A percentile compares a stretch with the other conserved stretches of the same genome.
Evolutionary conservation across 1,284 basidiomycete species (phyloP).

Genomic region (Sanghuangporus weigelae): DNA sequence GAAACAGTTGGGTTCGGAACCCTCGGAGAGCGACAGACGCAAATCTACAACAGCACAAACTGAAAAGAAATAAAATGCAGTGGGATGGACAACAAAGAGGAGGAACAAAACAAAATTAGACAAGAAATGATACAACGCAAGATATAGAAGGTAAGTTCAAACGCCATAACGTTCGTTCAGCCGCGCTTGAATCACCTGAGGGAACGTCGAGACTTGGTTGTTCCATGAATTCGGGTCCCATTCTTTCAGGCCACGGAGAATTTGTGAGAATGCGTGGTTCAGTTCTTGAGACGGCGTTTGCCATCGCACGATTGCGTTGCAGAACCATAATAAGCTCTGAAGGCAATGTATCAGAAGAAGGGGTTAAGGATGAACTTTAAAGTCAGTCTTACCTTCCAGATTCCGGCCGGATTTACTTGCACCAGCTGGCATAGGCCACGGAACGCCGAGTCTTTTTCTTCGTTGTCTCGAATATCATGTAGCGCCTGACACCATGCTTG

Average conservation of each 20-base stretch:
- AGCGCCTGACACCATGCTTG: slow-evolving; percentile 96
- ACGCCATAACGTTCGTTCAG: slow-evolving; percentile 74
- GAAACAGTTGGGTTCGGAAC: background rate
- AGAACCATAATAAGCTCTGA: slow-evolving; percentile 90
- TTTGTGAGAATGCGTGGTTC: slow-evolving; percentile 85
- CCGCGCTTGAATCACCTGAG: slow-evolving; percentile 73
- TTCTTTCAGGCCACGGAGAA: slow-evolving; percentile 80
- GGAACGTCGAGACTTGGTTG: slow-evolving; percentile 71
- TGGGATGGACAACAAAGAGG: background rate
- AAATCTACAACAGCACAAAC: background rate
- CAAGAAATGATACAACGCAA: background rate
- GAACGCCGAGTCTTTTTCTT: slow-evolving; percentile 99
- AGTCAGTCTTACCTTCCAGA: slow-evolving; percentile 63
- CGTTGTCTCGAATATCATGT: slow-evolving; percentile 98
- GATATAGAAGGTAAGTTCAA: slow-evolving; percentile 28
- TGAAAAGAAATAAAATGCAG: background rate
- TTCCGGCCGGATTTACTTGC: slow-evolving; percentile 87
- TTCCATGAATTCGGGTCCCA: slow-evolving; percentile 78
- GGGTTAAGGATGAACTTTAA: background rate
- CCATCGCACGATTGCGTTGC: slow-evolving; percentile 96
- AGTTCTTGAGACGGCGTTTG: slow-evolving; percentile 83
- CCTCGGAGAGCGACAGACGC: background rate
- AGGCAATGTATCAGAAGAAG: background rate
- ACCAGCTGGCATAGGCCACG: slow-evolving; percentile 95
- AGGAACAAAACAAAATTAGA: background rate